Evolutionary conservation across 345 rosid species (phyloP), one percentile per base, ranked within the genome.

Genomic region (Psidium guajava): DNA sequence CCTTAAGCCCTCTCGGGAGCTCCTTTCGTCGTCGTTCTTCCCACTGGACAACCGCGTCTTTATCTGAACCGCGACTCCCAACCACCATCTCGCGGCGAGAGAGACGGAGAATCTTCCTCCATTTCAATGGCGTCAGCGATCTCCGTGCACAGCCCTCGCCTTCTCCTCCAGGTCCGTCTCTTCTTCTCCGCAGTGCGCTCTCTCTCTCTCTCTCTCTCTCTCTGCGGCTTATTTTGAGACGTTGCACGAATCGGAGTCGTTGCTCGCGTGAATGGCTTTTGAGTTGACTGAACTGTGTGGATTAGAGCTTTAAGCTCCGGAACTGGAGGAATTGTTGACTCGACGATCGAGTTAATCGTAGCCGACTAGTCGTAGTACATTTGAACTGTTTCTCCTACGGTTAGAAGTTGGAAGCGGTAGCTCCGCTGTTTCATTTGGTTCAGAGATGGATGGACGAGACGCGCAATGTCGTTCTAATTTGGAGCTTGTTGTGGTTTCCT

Each of bases 81-180:
- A 25, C 56, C 4, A 8, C 83, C 42, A 3, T 61, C 61, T 56
- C 61, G 61, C 61, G 14, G 61, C 13, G 61, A 24, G 58, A 9
- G 25, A 55, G 25, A 54, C 57, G 57, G 69, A 27, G 36, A 59
- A 13, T 59, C 69, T 12, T n/a, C 2, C 69, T 13, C 18, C 32
- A 11, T 5, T 16, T 20, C 59, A 86, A 94, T 96, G 97, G 97
- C 97, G 52, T 89, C 93, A 42, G 44, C 88, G 7, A 86, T 91
- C 86, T 90, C 95, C 40, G 83, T 91, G 88, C 94, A 93, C 88
- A 85, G 87, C 84, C 88, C 93, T 83, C 85, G 86, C 86, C 86
- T 90, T 86, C 47, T 69, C 75, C 56, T 88, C 52, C 94, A 89
- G 96, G 98, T 94, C 83, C 80, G 85, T 59, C 54, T 20, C 75